Evolutionary conservation across 1,139 yeast genomes (phyloP).

Genomic region (Candida pseudocylindracea): DNA sequence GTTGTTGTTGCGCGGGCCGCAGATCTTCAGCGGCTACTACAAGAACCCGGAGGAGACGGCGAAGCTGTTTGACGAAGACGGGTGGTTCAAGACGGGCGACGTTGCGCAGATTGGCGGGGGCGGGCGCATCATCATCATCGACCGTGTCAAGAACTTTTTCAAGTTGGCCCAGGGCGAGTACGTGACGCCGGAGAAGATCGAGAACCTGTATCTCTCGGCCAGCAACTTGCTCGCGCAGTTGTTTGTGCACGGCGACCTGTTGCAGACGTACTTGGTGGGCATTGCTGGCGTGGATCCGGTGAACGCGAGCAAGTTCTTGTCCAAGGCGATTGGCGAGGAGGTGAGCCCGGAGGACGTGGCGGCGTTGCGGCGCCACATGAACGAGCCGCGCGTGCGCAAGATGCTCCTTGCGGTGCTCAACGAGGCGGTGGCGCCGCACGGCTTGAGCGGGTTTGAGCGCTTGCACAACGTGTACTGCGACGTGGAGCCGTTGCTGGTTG

Average conservation of each 20-base stretch:
- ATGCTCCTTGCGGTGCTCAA: background rate
- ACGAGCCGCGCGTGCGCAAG: background rate
- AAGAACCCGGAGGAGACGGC: constrained; percentile 31
- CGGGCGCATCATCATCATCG: constrained; percentile 36
- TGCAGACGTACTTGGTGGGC: constrained; percentile 33
- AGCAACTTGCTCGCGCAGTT: constrained; percentile 7
- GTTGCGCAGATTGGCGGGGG: constrained; percentile 23
- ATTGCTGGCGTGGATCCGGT: constrained; percentile 20
- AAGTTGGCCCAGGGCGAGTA: constrained; percentile 70
- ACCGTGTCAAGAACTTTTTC: constrained; percentile 64
- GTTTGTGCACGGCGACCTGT: constrained; percentile 17
- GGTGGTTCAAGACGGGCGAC: constrained; percentile 68
- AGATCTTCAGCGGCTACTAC: constrained; percentile 35
- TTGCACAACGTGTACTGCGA: background rate
- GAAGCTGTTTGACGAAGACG: constrained; percentile 33
- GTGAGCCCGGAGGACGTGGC: background rate
- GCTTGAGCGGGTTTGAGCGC: background rate
- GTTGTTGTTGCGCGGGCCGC: constrained; percentile 45
- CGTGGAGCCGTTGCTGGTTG: background rate
- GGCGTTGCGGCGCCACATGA: background rate
- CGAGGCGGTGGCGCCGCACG: background rate
- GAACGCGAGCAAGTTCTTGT: constrained; percentile 1
- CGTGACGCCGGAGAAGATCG: constrained; percentile 61
- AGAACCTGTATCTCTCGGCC: constrained; percentile 26
- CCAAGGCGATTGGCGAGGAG: constrained; percentile 1